Percentiles rank a stretch among this genome's conserved stretches.
These are phyloP conservation scores for Triticum dicoccoides DNA, from an alignment of 176 grass and related monocot species.

Conservation along the genomic window DNA sequence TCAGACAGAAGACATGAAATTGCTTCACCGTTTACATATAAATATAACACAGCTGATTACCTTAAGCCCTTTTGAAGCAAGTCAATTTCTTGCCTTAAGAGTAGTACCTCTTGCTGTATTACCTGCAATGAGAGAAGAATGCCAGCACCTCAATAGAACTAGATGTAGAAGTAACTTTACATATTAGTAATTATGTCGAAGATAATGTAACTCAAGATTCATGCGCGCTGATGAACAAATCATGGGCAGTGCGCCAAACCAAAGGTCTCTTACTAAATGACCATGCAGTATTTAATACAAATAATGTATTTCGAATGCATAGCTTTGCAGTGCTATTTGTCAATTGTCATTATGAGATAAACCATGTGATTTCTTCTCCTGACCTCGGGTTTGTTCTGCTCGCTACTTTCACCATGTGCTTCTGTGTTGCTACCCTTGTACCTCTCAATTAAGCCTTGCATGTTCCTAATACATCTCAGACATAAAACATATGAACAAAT, in stretches of 20 bases:
- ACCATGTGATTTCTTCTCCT: conserved; percentile 18
- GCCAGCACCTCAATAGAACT: not conserved
- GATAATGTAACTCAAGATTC: not conserved
- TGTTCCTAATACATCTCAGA: conserved; percentile 41
- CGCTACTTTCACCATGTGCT: conserved; percentile 34
- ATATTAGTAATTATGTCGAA: not conserved
- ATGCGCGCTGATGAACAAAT: not conserved
- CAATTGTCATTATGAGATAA: not conserved
- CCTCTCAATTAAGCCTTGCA: conserved; percentile 69
- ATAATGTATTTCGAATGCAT: not conserved
- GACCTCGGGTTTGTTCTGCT: conserved; percentile 45
- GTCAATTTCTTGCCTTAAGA: conserved; percentile 57
- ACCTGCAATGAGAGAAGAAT: conserved; percentile 38
- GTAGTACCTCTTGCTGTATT: conserved; percentile 50
- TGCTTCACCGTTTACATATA: not conserved
- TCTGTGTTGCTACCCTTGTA: conserved; percentile 45
- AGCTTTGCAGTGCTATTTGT: not conserved
- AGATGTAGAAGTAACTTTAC: conserved; percentile 1
- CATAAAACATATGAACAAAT: conserved; percentile 1
- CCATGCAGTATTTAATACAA: not conserved
- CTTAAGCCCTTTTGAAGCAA: conserved; percentile 78
- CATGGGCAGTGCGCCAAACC: not conserved
- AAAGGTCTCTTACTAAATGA: not conserved
- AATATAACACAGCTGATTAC: conserved; percentile 37
- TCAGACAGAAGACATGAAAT: not conserved